These are phyloP conservation scores for Cladophialophora immunda DNA, from an alignment of 2,329 filamentous ascomycete genomes.

Conservation along the genomic window DNA sequence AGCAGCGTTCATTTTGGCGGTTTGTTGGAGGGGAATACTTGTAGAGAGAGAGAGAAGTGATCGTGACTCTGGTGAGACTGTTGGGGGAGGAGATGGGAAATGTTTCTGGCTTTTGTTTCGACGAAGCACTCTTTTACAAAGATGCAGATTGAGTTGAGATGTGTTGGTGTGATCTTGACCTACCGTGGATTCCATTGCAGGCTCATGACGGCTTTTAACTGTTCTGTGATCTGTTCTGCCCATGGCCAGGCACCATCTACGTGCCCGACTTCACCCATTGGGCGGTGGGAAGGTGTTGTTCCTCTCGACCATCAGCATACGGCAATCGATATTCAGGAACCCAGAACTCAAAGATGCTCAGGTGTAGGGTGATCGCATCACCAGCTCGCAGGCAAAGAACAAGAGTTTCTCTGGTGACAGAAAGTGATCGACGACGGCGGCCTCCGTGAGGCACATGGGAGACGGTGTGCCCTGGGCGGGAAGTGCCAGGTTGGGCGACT, in stretches of 20 bases:
- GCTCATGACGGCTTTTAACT: conserved; percentile 9
- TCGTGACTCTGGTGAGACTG: conserved; percentile 10
- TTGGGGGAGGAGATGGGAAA: conserved; percentile 2
- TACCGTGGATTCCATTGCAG: not conserved
- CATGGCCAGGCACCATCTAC: conserved; percentile 2
- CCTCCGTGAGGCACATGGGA: conserved; percentile 7
- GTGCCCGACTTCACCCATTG: conserved; percentile 18
- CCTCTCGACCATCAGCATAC: conserved; percentile 26
- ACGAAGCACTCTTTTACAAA: not conserved
- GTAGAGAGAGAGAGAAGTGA: conserved; percentile 6
- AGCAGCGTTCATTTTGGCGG: conserved; percentile 33
- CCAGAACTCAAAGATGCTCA: conserved; percentile 7
- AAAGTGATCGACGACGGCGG: conserved; percentile 21
- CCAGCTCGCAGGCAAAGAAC: conserved; percentile 10
- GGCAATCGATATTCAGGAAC: conserved; percentile 17
- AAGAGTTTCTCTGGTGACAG: not conserved
- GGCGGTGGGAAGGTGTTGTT: not conserved
- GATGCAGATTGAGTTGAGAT: conserved; percentile 16
- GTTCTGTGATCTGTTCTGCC: conserved; percentile 7
- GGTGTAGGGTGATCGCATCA: conserved; percentile 31
- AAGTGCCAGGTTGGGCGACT: not conserved
- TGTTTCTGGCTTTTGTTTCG: conserved; percentile 12
- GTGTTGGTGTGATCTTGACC: conserved; percentile 15
- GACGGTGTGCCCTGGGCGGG: not conserved
- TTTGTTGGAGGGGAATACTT: conserved; percentile 12